Conservation (phyloP, 495 filamentous ascomycete species). For the Annulohypoxylon maeteangense region DNA sequence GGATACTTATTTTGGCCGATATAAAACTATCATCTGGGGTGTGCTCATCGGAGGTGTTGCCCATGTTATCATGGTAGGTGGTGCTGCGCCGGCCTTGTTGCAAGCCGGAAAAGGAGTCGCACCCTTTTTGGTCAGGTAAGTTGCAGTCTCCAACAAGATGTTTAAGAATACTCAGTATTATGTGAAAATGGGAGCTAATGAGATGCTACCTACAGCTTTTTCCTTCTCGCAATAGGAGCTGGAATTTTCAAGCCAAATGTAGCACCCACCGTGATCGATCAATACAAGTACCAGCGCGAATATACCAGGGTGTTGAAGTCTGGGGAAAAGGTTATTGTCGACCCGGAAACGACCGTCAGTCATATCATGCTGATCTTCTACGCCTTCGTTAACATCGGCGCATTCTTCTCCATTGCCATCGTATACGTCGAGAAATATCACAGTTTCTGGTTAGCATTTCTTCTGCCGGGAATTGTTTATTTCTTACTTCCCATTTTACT, state of each 20-base stretch:
- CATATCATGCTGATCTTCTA: conserved; percentile 74
- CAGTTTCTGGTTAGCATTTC: conserved; percentile 75
- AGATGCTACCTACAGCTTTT: conserved; percentile 35
- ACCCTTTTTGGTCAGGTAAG: conserved; percentile 53
- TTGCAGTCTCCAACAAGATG: no score
- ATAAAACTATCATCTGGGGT: conserved; percentile 64
- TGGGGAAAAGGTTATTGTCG: conserved; percentile 77
- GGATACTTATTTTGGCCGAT: conserved; percentile 63
- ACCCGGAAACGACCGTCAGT: conserved; percentile 75
- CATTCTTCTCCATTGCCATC: conserved; percentile 72
- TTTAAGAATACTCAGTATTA: no score
- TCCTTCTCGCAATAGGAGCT: conserved; percentile 62
- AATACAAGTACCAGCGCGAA: conserved; percentile 61
- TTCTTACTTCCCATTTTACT: conserved; percentile 59
- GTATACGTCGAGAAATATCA: conserved; percentile 72
- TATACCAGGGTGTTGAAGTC: conserved; percentile 70
- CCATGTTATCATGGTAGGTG: conserved; percentile 65
- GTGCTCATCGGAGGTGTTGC: conserved; percentile 64
- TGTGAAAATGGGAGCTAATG: background rate
- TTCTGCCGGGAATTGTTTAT: conserved; percentile 62
- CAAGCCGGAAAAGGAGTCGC: conserved; percentile 59
- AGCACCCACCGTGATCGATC: conserved; percentile 73
- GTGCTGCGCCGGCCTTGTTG: conserved; percentile 63
- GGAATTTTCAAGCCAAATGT: conserved; percentile 79
- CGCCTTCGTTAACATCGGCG: conserved; percentile 76